Evolutionary conservation across 2,329 filamentous ascomycete genomes (phyloP), one percentile per base, ranked within the genome.

Genomic region (Apiospora rasikravindrae): DNA sequence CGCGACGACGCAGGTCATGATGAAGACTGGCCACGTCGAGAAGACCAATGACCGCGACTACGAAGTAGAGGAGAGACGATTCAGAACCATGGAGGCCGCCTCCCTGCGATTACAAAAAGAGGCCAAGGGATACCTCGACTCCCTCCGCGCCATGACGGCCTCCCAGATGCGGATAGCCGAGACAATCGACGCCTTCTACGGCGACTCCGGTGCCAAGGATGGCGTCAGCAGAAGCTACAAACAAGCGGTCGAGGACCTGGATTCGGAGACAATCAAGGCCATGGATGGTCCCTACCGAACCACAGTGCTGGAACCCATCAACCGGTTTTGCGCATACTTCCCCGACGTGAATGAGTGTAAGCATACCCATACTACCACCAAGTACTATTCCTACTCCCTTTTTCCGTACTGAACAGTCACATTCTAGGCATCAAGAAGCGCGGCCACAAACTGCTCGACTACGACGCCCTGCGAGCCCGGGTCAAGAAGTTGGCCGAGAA

Each of bases 81-180:
- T 98, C 86, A 93, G 94, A 77, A 98, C 96, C 4, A 98, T 99
- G 94, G 96, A 99, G 83, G 92, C 95, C 7, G 96, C 97, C 22
- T 94, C 96, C 42, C 91, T 94, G 79, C 92, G 96, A 77, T 86
- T 99, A 79, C 96, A 98, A 81, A 98, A 98, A 83, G 96, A 99
- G 85, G 95, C 97, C 69, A 98, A 98, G 84, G 97, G 97, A 71
- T 99, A 99, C 82, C 87, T 99, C 70, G 97, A 99, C 85, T 98
- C 95, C 24, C 87, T 99, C 78, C 91, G 96, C 91, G 96, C 96
- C 77, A 99, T 99, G 96, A 99, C 96, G 22, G 96, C 96, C 70
- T 98, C 95, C 70, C 96, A 99, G 85, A 98, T 99, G 96, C 93
- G 96, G 80, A 98, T 99, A 82, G 96, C 96, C 76, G 96, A 99